Percentiles rank a stretch among this genome's conserved stretches.
Conservation (phyloP, 345 rosid species). For the Aurinia saxatilis region DNA sequence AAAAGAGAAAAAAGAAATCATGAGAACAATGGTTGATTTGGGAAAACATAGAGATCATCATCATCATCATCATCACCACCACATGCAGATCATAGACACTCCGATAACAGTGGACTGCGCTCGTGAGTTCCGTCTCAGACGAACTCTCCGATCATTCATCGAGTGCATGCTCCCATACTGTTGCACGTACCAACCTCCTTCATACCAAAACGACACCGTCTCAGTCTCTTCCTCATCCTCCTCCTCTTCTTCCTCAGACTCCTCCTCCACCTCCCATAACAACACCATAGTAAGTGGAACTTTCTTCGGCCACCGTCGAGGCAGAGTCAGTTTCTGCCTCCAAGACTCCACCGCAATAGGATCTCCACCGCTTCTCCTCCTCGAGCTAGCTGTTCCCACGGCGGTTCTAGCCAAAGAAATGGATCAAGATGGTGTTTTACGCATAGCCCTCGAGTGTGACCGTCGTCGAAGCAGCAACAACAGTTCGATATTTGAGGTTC, state of each 20-base stretch:
- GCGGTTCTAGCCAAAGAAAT: slow-evolving; percentile 70
- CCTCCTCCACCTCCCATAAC: slow-evolving; percentile 9
- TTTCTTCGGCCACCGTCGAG: slow-evolving; percentile 75
- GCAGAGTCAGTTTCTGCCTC: slow-evolving; percentile 77
- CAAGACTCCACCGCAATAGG: slow-evolving; percentile 46
- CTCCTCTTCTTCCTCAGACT: slow-evolving; percentile 6
- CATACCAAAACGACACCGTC: slow-evolving; percentile 18
- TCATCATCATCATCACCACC: slow-evolving; percentile 8
- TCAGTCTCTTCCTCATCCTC: slow-evolving; percentile 26
- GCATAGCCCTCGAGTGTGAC: slow-evolving; percentile 68
- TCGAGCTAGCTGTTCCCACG: slow-evolving; percentile 73
- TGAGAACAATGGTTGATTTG: slow-evolving; percentile 72
- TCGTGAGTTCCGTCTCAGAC: slow-evolving; percentile 53
- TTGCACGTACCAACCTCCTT: slow-evolving; percentile 36
- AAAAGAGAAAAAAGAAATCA: not conserved
- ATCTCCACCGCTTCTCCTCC: slow-evolving; percentile 43
- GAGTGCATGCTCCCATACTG: slow-evolving; percentile 81
- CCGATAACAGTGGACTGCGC: slow-evolving; percentile 71
- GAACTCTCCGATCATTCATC: slow-evolving; percentile 68
- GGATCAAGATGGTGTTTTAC: slow-evolving; percentile 55
- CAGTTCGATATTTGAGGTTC: slow-evolving; percentile 48
- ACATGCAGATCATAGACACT: slow-evolving; percentile 40
- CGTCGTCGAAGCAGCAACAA: too few species aligned
- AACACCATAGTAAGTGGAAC: slow-evolving; percentile 48
- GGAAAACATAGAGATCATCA: slow-evolving; percentile 43